These are phyloP conservation scores for Brachypodium distachyon DNA, from an alignment of 202 grass and related monocot species.

Conservation along the genomic window DNA sequence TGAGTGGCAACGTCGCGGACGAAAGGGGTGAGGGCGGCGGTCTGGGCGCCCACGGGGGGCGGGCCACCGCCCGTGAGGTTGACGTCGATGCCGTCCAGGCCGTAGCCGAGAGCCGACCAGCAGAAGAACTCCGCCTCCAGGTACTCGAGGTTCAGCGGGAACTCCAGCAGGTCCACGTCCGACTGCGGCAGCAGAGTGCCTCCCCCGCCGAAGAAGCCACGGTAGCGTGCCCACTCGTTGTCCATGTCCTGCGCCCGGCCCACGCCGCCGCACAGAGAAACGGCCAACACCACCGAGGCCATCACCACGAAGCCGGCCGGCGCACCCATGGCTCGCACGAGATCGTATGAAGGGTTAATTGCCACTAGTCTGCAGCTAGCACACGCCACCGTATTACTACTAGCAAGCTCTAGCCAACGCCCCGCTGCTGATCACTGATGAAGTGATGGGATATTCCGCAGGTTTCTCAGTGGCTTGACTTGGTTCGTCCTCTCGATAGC, in stretches of 20 bases:
- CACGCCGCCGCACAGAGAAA: neutral
- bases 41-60: conserved; percentile 43
- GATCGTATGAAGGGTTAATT: neutral
- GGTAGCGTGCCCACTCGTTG: conserved; percentile 16
- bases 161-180: conserved; percentile 69
- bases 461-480: neutral
- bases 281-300: neutral
- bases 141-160: conserved; percentile 86
- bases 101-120: conserved; percentile 53
- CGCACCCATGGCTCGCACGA: neutral
- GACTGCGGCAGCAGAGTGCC: conserved; percentile 43
- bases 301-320: neutral
- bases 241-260: conserved; percentile 17
- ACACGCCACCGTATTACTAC: neutral
- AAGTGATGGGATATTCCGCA: too few relatives aligned
- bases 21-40: conserved; percentile 43
- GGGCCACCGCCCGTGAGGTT: conserved; percentile 63
- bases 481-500: neutral
- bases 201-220: conserved; percentile 17
- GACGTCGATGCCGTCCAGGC: conserved; percentile 59
- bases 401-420: too few relatives aligned
- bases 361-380: neutral
- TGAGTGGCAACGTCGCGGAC: conserved; percentile 50
- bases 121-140: conserved; percentile 90
- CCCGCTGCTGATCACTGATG: neutral